Conservation (phyloP, 257 asterid species). For the Plantago elongata region DNA sequence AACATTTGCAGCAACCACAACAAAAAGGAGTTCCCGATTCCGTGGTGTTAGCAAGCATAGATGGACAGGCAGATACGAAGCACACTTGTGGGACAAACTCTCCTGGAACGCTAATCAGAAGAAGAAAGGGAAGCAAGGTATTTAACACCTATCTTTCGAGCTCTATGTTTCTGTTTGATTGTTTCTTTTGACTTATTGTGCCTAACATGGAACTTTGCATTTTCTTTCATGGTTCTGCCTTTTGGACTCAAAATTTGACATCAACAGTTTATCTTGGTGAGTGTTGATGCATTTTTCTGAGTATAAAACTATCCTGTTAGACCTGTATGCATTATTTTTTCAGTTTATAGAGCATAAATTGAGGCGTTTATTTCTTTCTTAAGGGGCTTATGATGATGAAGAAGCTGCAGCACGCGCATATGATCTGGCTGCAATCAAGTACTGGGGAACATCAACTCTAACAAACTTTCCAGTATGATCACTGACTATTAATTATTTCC, state of each 20-base stretch:
- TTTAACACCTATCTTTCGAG: background rate
- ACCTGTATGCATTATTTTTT: background rate
- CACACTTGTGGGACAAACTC: constrained; percentile 54
- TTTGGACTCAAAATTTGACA: constrained; percentile 13
- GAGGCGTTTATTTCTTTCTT: background rate
- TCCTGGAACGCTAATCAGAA: constrained; percentile 51
- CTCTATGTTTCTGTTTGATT: background rate
- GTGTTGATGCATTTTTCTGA: constrained; percentile 2
- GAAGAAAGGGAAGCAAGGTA: constrained; percentile 55
- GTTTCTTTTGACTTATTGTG: background rate
- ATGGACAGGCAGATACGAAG: constrained; percentile 55
- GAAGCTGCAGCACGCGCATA: constrained; percentile 30
- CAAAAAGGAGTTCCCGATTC: constrained; percentile 65
- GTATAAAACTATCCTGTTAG: too few species aligned
- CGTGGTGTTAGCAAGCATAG: constrained; percentile 61
- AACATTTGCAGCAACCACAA: constrained; percentile 35
- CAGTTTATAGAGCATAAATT: background rate
- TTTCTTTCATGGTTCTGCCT: constrained; percentile 18
- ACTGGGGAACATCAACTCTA: constrained; percentile 25
- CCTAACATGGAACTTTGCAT: constrained; percentile 22
- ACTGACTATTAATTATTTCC: background rate
- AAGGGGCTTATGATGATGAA: constrained; percentile 27
- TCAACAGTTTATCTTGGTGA: constrained; percentile 38
- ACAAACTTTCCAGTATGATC: constrained; percentile 21
- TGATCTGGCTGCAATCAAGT: constrained; percentile 27